Conservation (phyloP, 2,329 filamentous ascomycete species). For the Phyllosticta citriasiana region DNA sequence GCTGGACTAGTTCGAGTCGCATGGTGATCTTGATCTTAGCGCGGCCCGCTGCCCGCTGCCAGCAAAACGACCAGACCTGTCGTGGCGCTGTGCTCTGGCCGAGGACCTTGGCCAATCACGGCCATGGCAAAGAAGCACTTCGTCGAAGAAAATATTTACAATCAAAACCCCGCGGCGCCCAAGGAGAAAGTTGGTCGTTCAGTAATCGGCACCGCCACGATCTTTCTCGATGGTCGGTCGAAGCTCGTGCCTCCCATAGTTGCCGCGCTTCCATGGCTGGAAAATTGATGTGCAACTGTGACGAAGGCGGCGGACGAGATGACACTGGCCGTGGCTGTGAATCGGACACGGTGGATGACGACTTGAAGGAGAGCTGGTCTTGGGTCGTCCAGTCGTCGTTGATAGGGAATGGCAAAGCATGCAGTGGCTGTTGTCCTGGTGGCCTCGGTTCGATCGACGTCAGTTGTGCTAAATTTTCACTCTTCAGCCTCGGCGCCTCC, state of each 20-base stretch:
- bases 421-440: neutral
- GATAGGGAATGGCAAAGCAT: neutral
- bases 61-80: neutral
- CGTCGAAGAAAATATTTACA: neutral
- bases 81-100: neutral
- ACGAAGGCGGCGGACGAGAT: neutral
- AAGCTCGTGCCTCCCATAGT: neutral
- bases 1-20: neutral
- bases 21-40: neutral
- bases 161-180: neutral
- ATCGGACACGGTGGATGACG: neutral
- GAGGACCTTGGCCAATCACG: neutral
- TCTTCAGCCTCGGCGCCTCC: constrained; percentile 3
- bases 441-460: constrained; percentile 3
- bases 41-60: neutral
- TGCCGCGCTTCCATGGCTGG: neutral
- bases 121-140: neutral
- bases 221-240: neutral
- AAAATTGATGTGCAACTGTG: neutral
- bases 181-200: neutral
- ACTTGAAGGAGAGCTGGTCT: neutral
- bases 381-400: neutral
- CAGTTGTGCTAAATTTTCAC: constrained; percentile 6
- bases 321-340: neutral
- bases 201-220: neutral